Conservation (phyloP, 192 early-diverging fungal genomes). For the Paraglomus occultum region DNA sequence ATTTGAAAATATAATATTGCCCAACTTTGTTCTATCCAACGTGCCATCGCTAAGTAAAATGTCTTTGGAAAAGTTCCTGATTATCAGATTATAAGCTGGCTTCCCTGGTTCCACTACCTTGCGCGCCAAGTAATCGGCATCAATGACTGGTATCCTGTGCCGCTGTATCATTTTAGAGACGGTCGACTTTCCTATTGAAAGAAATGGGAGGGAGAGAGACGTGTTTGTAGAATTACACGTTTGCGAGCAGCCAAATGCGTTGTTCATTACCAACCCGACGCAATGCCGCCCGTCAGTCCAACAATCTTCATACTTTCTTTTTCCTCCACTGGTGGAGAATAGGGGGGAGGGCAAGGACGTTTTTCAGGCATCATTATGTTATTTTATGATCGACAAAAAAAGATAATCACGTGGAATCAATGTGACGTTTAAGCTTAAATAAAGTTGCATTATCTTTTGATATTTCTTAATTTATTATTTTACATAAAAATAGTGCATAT, state of each 20-base stretch:
- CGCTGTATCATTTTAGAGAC: constrained; percentile 65
- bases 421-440: no score
- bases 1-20: constrained; percentile 77
- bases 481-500: no score
- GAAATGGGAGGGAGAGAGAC: neutral
- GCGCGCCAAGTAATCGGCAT: constrained; percentile 89
- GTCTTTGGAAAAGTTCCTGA: constrained; percentile 72
- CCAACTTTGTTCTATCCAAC: constrained; percentile 76
- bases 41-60: constrained; percentile 53
- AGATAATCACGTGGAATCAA: no score
- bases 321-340: no score
- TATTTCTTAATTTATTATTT: no score
- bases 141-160: constrained; percentile 72
- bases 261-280: constrained; percentile 55
- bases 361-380: no score
- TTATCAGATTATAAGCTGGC: constrained; percentile 67
- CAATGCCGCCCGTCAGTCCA: constrained; percentile 95
- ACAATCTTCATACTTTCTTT: constrained; percentile 73
- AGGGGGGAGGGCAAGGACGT: no score
- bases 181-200: constrained; percentile 76
- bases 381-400: no score
- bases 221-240: neutral
- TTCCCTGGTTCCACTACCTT: constrained; percentile 78
- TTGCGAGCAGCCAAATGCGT: neutral
- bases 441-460: no score